Percentiles rank a stretch among this genome's conserved stretches.
phyloP scores from a whole-genome alignment of 2,329 filamentous ascomycete species.

The Colletotrichum nymphaeae region DNA sequence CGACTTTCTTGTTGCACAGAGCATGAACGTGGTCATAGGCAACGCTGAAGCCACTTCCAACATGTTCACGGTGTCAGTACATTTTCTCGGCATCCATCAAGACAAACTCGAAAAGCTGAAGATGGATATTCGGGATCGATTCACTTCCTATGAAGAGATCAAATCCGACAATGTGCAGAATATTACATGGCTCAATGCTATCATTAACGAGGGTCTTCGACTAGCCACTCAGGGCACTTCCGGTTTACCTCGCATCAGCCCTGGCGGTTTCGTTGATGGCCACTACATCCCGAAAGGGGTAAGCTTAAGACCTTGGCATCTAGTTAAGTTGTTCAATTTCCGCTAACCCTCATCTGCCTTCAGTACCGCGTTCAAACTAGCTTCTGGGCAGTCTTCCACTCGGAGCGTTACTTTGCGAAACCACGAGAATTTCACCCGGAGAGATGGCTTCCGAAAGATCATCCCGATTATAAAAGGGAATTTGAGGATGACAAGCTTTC shows the following conservation, averaged over 20 bases:
- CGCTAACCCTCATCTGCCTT: neutral
- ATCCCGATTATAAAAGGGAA: neutral
- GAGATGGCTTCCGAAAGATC: neutral
- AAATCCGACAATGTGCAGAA: slow-evolving; percentile 20
- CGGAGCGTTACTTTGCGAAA: neutral
- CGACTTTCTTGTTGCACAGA: slow-evolving; percentile 6
- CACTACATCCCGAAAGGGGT: slow-evolving; percentile 38
- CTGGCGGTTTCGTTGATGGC: slow-evolving; percentile 40
- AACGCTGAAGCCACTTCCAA: slow-evolving; percentile 19
- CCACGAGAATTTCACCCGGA: neutral
- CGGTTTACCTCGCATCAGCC: slow-evolving; percentile 39
- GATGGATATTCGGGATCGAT: slow-evolving; percentile 37
- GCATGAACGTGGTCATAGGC: slow-evolving; percentile 7
- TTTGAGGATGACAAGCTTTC: neutral
- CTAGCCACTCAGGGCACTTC: slow-evolving; percentile 29
- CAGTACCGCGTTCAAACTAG: neutral
- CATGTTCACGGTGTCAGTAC: slow-evolving; percentile 17
- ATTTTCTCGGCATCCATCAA: slow-evolving; percentile 1
- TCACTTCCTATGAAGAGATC: slow-evolving; percentile 39
- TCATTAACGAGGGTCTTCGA: slow-evolving; percentile 38
- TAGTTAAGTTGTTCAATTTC: neutral
- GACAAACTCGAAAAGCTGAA: slow-evolving; percentile 7
- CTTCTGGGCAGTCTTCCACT: neutral
- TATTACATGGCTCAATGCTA: slow-evolving; percentile 38
- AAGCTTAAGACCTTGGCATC: neutral